Evolutionary conservation across 352 stramenopile genomes (phyloP), one percentile per base, ranked within the genome.

Genomic region (Phytopythium ostracodes): DNA sequence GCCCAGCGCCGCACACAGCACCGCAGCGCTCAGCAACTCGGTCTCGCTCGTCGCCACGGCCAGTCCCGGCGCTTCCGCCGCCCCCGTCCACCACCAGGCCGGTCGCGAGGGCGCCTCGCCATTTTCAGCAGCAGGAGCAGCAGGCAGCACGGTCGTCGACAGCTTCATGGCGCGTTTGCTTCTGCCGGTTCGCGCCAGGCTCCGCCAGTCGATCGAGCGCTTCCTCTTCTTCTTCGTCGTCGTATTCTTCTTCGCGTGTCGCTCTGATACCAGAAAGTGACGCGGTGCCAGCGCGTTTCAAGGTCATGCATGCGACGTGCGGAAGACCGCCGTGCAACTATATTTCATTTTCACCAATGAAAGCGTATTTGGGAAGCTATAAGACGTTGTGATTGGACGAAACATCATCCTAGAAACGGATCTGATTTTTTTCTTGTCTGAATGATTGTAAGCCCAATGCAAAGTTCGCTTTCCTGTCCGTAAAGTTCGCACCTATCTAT

Each of bases 11-110:
- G 80, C 79, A 59, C 84, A 91, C 17, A 93, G 64, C 31, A 93
- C 81, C 20, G 82, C 84, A 24, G 84, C 84, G 62, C 76, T 87
- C 36, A 91, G 68, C 56, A 91, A 49, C 65, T 87, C 79, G 25
- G 70, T 79, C 75, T 91, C 81, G 42, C 67, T 89, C 62, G 69
- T 58, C 3, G 60, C 70, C 27, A 76, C 70, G 11, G 53, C 25
- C 62, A 49, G 56, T 9, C 33, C 44, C 27, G 25, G 62, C 43
- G 31, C 44, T n/a, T 36, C 20, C 53, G 58, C 44, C 54, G 31
- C 27, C 38, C 60, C 63, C 27, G 63, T 64, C 70, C 70, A 74
- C 66, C 70, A 76, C 70, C 70, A 76, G 18, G 63, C 70, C n/a
- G 55, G 36, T 17, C 42, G 55, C 17, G 40, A 1, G 12, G 36